Evolutionary conservation across 2,329 filamentous ascomycete genomes (phyloP).

Genomic region (Colletotrichum sp.): DNA sequence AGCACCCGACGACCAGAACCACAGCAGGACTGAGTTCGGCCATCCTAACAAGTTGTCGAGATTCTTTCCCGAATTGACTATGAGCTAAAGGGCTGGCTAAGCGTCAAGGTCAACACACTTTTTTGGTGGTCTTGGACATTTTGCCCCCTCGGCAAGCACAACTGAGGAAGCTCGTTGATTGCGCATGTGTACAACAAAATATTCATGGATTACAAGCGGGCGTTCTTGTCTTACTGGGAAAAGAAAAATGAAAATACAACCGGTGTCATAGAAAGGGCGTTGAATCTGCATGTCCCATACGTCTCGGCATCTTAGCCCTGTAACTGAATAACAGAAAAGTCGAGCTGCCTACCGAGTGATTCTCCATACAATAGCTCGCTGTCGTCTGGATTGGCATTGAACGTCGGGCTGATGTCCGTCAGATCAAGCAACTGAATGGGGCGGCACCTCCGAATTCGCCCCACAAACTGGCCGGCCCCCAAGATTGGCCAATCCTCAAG

Average conservation of each 20-base stretch:
- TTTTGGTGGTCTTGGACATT: not conserved
- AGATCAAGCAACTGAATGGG: not conserved
- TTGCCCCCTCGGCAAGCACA: not conserved
- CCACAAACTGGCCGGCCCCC: not conserved
- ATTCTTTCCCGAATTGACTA: constrained; percentile 23
- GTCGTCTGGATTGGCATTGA: not conserved
- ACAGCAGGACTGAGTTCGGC: constrained; percentile 19
- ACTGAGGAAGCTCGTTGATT: not conserved
- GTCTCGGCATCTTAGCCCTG: not conserved
- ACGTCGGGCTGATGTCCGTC: not conserved
- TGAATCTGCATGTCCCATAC: not conserved
- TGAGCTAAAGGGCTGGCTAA: not conserved
- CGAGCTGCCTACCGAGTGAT: not conserved
- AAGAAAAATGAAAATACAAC: not conserved
- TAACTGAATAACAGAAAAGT: not conserved
- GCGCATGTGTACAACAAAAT: not conserved
- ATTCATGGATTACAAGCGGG: not conserved
- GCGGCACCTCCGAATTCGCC: not conserved
- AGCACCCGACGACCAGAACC: constrained; percentile 9
- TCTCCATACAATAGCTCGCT: not conserved
- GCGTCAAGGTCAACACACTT: not conserved
- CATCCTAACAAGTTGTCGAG: constrained; percentile 24
- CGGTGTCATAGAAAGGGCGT: not conserved
- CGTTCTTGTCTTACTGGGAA: not conserved
- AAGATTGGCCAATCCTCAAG: not conserved